phyloP scores from a whole-genome alignment of 805 yeast species.

The Blastobotrys peoriensis region DNA sequence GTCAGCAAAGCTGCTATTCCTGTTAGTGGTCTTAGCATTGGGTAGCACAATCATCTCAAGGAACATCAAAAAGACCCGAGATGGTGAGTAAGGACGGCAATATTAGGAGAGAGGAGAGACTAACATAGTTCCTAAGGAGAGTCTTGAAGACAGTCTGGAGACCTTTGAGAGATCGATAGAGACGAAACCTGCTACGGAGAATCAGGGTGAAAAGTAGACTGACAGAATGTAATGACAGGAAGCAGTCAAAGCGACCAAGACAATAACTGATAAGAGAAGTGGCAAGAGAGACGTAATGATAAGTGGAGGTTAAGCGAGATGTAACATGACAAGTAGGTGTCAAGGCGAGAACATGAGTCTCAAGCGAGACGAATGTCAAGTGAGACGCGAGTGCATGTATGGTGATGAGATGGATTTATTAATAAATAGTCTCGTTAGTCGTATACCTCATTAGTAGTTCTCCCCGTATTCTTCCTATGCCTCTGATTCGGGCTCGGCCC shows the following conservation, averaged over 20 bases:
- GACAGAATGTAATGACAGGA: not conserved
- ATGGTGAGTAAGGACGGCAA: constrained; percentile 1
- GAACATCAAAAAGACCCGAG: not conserved
- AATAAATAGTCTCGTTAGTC: too few species aligned
- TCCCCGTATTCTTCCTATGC: too few species aligned
- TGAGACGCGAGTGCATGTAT: too few species aligned
- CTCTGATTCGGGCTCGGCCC: too few species aligned
- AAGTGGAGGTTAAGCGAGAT: too few species aligned
- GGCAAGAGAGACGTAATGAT: too few species aligned
- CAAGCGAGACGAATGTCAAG: too few species aligned
- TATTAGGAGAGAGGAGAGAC: not conserved
- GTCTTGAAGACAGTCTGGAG: constrained; percentile 2
- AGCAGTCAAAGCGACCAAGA: not conserved
- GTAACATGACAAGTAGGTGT: too few species aligned
- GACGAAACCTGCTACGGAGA: not conserved
- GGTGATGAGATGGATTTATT: too few species aligned
- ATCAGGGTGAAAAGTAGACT: not conserved
- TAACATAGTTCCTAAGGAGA: not conserved
- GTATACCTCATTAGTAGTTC: too few species aligned
- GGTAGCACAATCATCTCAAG: constrained; percentile 4
- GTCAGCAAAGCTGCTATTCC: constrained; percentile 6
- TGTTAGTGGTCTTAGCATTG: constrained; percentile 5
- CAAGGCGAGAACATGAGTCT: too few species aligned
- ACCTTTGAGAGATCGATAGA: not conserved
- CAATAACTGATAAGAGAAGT: not conserved